These are phyloP conservation scores for Aspergillus bridgeri DNA, from an alignment of 495 filamentous ascomycete genomes.

Conservation along the genomic window DNA sequence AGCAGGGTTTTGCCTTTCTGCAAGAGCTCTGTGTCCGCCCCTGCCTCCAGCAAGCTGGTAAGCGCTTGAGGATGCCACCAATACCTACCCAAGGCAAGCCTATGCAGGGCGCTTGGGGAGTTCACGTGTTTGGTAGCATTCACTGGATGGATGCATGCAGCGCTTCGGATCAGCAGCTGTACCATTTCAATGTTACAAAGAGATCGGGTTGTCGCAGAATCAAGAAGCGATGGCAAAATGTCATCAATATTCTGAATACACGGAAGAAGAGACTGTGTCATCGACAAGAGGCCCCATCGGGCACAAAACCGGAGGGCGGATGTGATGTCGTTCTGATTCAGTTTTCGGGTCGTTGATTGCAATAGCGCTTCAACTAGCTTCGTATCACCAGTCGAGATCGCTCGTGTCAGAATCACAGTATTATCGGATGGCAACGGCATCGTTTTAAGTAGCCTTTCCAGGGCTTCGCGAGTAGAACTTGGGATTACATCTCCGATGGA, in stretches of 20 bases:
- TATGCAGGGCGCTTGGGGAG: background rate
- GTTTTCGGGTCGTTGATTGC: background rate
- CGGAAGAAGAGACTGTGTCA: background rate
- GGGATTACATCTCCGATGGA: background rate
- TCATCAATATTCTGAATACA: background rate
- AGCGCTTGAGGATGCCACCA: constrained; percentile 7
- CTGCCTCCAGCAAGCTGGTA: background rate
- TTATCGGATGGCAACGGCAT: background rate
- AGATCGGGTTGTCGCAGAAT: background rate
- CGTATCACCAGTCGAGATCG: background rate
- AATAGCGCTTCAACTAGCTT: background rate
- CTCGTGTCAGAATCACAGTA: background rate
- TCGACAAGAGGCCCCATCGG: background rate
- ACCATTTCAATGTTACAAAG: background rate
- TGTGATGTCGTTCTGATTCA: background rate
- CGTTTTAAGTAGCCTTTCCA: background rate
- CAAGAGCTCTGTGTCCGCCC: background rate
- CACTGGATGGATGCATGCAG: background rate
- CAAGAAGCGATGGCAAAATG: background rate
- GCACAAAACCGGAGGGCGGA: background rate
- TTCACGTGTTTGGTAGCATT: background rate
- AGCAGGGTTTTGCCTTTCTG: background rate
- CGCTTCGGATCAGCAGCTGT: background rate
- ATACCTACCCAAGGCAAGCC: background rate
- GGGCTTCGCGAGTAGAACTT: background rate